Conservation (phyloP, 257 asterid genomes). For the Prunella vulgaris region DNA sequence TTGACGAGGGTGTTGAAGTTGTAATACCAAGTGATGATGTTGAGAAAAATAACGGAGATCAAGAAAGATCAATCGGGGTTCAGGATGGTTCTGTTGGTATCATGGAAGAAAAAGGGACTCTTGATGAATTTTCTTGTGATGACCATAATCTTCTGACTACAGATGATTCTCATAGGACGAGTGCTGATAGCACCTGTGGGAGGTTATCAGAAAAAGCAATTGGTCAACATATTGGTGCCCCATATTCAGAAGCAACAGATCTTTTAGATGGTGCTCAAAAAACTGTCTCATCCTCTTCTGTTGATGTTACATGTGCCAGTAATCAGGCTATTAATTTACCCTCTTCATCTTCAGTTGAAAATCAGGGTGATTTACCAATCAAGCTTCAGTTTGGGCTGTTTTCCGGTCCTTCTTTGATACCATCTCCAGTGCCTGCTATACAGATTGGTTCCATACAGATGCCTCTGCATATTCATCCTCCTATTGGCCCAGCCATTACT, state of each 20-base stretch:
- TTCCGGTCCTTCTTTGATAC: constrained; percentile 88
- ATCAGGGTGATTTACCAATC: constrained; percentile 57
- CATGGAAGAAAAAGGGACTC: constrained; percentile 39
- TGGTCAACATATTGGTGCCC: constrained; percentile 29
- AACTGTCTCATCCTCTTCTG: constrained; percentile 32
- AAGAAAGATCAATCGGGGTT: constrained; percentile 41
- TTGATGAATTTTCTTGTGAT: constrained; percentile 43
- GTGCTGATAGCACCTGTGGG: constrained; percentile 30
- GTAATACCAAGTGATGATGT: constrained; percentile 79
- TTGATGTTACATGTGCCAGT: constrained; percentile 32
- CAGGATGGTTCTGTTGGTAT: constrained; percentile 36
- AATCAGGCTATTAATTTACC: constrained; percentile 33
- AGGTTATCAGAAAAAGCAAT: constrained; percentile 36
- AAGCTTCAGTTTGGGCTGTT: constrained; percentile 94
- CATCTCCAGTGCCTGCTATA: constrained; percentile 91
- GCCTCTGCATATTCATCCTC: constrained; percentile 85
- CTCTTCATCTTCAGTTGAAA: constrained; percentile 39
- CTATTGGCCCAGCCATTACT: constrained; percentile 59
- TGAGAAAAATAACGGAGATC: constrained; percentile 43
- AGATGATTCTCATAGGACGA: constrained; percentile 34
- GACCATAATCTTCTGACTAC: constrained; percentile 39
- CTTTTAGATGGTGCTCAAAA: constrained; percentile 34
- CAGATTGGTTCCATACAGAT: constrained; percentile 99
- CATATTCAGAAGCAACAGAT: constrained; percentile 34
- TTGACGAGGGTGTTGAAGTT: constrained; percentile 93